Conservation (phyloP, 2,329 filamentous ascomycete species). For the Ascochyta viciae-villosae region DNA sequence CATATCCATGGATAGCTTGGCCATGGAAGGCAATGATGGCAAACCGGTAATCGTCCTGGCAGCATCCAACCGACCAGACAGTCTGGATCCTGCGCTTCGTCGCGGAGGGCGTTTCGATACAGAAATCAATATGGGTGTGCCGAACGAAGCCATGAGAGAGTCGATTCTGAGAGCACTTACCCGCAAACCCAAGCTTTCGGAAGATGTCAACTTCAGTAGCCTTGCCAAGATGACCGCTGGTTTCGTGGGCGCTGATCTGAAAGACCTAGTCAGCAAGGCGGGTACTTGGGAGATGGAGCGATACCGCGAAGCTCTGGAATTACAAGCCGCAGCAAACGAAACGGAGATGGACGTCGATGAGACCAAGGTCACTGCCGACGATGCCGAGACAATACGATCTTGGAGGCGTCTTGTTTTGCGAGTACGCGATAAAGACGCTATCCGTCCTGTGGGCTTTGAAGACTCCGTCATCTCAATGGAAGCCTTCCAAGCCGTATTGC, state of each 20-base stretch:
- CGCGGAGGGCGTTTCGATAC: slow-evolving; percentile 79
- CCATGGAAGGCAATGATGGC: slow-evolving; percentile 72
- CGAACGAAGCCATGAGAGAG: slow-evolving; percentile 77
- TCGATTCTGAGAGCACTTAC: slow-evolving; percentile 80
- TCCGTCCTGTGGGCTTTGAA: slow-evolving; percentile 62
- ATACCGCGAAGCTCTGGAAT: slow-evolving; percentile 61
- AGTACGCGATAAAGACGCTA: slow-evolving; percentile 55
- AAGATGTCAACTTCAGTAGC: slow-evolving; percentile 74
- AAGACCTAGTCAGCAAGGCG: slow-evolving; percentile 72
- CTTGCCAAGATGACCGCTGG: slow-evolving; percentile 88
- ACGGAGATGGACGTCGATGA: slow-evolving; percentile 62
- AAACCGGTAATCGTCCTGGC: slow-evolving; percentile 89
- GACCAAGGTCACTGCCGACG: slow-evolving; percentile 16
- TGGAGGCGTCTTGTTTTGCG: slow-evolving; percentile 60
- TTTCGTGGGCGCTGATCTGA: slow-evolving; percentile 90
- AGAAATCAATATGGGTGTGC: slow-evolving; percentile 87
- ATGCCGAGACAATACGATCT: slow-evolving; percentile 35
- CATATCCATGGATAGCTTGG: slow-evolving; percentile 83
- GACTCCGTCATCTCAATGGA: slow-evolving; percentile 66
- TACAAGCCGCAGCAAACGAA: slow-evolving; percentile 43
- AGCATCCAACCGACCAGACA: slow-evolving; percentile 87
- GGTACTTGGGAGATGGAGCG: slow-evolving; percentile 69
- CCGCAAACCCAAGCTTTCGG: slow-evolving; percentile 66
- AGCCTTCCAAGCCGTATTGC: slow-evolving; percentile 77
- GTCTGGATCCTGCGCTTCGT: slow-evolving; percentile 78